Evolutionary conservation across 1,284 basidiomycete genomes (phyloP).

Genomic region (Athelia sp.): DNA sequence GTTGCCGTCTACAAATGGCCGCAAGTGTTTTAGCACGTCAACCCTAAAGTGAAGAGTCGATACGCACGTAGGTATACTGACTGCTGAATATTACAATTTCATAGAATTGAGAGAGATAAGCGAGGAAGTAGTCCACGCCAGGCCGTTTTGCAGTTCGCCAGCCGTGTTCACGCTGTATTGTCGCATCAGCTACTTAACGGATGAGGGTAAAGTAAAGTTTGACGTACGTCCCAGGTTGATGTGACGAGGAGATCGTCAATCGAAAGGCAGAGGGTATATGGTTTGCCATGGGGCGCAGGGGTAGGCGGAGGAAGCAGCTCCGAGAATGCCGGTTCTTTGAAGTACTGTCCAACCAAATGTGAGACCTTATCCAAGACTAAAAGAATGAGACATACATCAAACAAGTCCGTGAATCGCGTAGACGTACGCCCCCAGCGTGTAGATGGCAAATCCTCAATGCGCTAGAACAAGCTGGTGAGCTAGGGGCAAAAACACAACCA

Average conservation of each 20-base stretch:
- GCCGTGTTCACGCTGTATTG: constrained; percentile 68
- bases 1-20: constrained; percentile 62
- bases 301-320: constrained; percentile 88
- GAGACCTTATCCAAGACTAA: constrained; percentile 2
- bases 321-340: constrained; percentile 90
- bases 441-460: constrained; percentile 48
- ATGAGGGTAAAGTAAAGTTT: background rate
- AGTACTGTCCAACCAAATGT: constrained; percentile 49
- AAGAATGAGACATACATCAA: constrained; percentile 45
- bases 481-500: constrained; percentile 8
- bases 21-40: constrained; percentile 2
- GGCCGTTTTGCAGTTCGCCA: constrained; percentile 94
- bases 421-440: constrained; percentile 60
- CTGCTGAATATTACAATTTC: constrained; percentile 96
- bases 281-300: constrained; percentile 82
- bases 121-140: constrained; percentile 96
- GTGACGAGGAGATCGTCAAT: constrained; percentile 91
- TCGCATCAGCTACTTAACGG: constrained; percentile 1
- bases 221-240: constrained; percentile 89
- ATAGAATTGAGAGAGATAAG: constrained; percentile 95
- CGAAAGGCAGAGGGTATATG: constrained; percentile 89
- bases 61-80: constrained; percentile 83
- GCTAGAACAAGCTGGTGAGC: constrained; percentile 32
- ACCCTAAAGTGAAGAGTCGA: background rate
- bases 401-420: constrained; percentile 53